Conservation (phyloP, 768 basidiomycete genomes). For the Suillus americanus region DNA sequence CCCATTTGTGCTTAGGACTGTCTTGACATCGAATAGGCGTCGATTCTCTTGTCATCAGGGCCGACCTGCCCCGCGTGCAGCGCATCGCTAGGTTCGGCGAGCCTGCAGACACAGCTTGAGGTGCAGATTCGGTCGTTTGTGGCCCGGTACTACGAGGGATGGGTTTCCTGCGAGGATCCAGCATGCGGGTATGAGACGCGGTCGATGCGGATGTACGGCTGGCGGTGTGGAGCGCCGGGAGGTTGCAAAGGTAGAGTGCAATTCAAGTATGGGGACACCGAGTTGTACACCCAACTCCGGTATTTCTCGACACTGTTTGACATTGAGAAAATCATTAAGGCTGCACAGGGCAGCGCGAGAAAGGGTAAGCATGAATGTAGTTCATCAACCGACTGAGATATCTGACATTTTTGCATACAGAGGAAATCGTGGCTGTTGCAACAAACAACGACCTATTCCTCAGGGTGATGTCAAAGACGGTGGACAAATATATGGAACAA, state of each 20-base stretch:
- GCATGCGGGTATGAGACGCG: slow-evolving; percentile 85
- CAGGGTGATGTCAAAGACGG: slow-evolving; percentile 49
- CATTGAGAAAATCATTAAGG: slow-evolving; percentile 55
- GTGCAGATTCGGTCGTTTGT: slow-evolving; percentile 79
- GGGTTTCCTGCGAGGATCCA: slow-evolving; percentile 84
- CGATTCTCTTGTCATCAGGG: slow-evolving; percentile 64
- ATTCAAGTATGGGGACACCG: slow-evolving; percentile 75
- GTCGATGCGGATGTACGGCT: slow-evolving; percentile 91
- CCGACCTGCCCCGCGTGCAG: slow-evolving; percentile 71
- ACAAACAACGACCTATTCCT: slow-evolving; percentile 53
- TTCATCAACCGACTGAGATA: background rate
- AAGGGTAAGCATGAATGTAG: slow-evolving; percentile 32
- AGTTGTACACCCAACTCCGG: slow-evolving; percentile 87
- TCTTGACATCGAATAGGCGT: slow-evolving; percentile 45
- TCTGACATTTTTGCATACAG: slow-evolving; percentile 34
- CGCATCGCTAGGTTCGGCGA: slow-evolving; percentile 48
- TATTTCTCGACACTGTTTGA: slow-evolving; percentile 84
- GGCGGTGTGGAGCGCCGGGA: slow-evolving; percentile 60
- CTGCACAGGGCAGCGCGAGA: slow-evolving; percentile 46
- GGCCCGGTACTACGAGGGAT: slow-evolving; percentile 82
- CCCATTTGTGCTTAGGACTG: background rate
- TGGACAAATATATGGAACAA: slow-evolving; percentile 80
- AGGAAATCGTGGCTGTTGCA: slow-evolving; percentile 52
- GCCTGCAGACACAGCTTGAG: slow-evolving; percentile 84
- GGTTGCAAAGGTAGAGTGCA: slow-evolving; percentile 13